phyloP scores from a whole-genome alignment of 495 filamentous ascomycete genomes.

The Penicillium goetzii region DNA sequence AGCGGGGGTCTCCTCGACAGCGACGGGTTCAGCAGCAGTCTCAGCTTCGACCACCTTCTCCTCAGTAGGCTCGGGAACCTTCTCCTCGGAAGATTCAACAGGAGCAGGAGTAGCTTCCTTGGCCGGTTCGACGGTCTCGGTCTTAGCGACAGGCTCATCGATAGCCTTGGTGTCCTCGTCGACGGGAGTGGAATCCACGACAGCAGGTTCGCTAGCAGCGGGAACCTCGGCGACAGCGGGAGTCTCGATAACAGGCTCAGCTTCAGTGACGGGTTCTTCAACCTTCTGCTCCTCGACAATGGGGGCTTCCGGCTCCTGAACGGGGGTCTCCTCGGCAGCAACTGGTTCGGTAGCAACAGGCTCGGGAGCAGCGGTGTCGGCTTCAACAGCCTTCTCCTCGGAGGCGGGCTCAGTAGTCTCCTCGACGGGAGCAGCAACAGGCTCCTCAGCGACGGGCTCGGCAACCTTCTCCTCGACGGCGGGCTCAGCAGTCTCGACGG shows the following conservation, averaged over 20 bases:
- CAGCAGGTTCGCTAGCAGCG: slow-evolving; percentile 1
- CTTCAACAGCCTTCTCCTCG: slow-evolving; percentile 11
- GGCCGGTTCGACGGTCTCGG: not conserved
- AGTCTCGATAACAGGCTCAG: slow-evolving; percentile 13
- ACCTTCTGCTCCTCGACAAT: not conserved
- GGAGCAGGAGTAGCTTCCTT: slow-evolving; percentile 8
- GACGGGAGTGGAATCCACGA: slow-evolving; percentile 15
- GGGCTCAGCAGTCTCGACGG: slow-evolving; percentile 5
- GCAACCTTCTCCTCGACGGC: slow-evolving; percentile 9
- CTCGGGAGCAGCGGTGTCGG: slow-evolving; percentile 17
- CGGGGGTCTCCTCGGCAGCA: slow-evolving; percentile 5
- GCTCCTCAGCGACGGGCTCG: not conserved
- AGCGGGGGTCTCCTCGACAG: not conserved
- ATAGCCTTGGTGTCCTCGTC: slow-evolving; percentile 15
- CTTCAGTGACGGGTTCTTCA: slow-evolving; percentile 1
- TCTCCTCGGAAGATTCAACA: slow-evolving; percentile 12
- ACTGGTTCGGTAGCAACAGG: not conserved
- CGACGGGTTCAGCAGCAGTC: slow-evolving; percentile 1
- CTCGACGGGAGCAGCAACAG: slow-evolving; percentile 2
- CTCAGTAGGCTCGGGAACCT: slow-evolving; percentile 12
- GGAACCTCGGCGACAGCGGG: slow-evolving; percentile 9
- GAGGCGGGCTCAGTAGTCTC: slow-evolving; percentile 16
- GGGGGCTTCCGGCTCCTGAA: not conserved
- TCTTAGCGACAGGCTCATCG: not conserved
- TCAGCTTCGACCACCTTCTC: not conserved